phyloP scores from a whole-genome alignment of 192 early-diverging fungal genomes.

The Coemansia sp. region DNA sequence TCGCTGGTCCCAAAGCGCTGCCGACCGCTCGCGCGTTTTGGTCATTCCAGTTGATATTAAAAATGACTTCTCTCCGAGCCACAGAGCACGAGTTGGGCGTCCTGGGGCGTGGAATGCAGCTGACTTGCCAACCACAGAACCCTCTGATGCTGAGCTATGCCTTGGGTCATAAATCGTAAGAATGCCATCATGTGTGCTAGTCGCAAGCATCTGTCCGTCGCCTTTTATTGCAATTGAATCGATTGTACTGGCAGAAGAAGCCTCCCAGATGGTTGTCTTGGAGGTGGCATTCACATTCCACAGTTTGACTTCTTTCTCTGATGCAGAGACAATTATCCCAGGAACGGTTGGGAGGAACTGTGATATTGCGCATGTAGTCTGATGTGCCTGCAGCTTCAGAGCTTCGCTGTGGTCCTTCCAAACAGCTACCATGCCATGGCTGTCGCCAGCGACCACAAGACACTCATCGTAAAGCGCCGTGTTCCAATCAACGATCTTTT shows the following conservation, averaged over 20 bases:
- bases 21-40: slow-evolving; percentile 66
- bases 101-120: slow-evolving; percentile 31
- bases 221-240: slow-evolving; percentile 35
- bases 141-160: background rate
- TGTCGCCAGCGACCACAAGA: slow-evolving; percentile 28
- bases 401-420: slow-evolving; percentile 23
- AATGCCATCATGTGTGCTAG: slow-evolving; percentile 26
- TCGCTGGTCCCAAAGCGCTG: slow-evolving; percentile 75
- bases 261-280: slow-evolving; percentile 20
- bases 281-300: slow-evolving; percentile 23
- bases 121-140: slow-evolving; percentile 14
- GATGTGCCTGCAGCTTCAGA: slow-evolving; percentile 14
- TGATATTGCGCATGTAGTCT: slow-evolving; percentile 18
- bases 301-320: slow-evolving; percentile 24
- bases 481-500: slow-evolving; percentile 35
- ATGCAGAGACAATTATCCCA: slow-evolving; percentile 21
- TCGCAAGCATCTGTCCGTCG: slow-evolving; percentile 38
- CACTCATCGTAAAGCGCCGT: slow-evolving; percentile 21
- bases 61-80: slow-evolving; percentile 66
- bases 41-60: slow-evolving; percentile 74
- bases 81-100: slow-evolving; percentile 59
- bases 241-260: slow-evolving; percentile 3
- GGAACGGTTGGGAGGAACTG: slow-evolving; percentile 50
- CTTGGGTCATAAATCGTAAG: slow-evolving; percentile 34
- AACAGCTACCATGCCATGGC: slow-evolving; percentile 32